Conservation (phyloP, 441 rosid genomes). For the Flueggea neowawraea region DNA sequence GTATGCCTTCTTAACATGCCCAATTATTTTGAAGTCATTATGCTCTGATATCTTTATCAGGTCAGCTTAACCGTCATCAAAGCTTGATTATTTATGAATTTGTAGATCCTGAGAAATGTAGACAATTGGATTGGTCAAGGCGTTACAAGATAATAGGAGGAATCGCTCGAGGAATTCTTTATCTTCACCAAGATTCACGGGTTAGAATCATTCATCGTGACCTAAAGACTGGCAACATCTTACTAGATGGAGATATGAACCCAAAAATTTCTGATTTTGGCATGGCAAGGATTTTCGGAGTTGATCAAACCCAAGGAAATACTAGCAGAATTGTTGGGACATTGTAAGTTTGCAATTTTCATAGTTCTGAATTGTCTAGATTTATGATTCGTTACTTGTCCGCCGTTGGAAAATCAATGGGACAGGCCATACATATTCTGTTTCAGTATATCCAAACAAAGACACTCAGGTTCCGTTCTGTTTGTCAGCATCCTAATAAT, state of each 20-base stretch:
- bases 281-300: slow-evolving; percentile 10
- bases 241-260: slow-evolving; percentile 13
- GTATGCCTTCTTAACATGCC: no score
- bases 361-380: no score
- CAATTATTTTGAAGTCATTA: background rate
- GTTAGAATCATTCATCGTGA: slow-evolving; percentile 17
- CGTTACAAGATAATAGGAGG: slow-evolving; percentile 22
- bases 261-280: slow-evolving; percentile 24
- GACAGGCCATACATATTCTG: no score
- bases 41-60: no score
- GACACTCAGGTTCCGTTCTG: no score
- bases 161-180: slow-evolving; percentile 20
- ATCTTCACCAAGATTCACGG: slow-evolving; percentile 13
- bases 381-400: no score
- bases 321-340: slow-evolving; percentile 15
- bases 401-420: no score
- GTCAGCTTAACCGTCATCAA: background rate
- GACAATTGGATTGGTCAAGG: slow-evolving; percentile 11
- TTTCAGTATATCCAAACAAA: no score
- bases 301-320: slow-evolving; percentile 14
- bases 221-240: slow-evolving; percentile 12
- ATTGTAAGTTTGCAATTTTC: no score
- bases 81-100: no score
- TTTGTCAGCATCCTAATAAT: no score
- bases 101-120: slow-evolving; percentile 1